Conservation (phyloP, 1,284 basidiomycete species). For the Cryptococcus deneoformans region DNA sequence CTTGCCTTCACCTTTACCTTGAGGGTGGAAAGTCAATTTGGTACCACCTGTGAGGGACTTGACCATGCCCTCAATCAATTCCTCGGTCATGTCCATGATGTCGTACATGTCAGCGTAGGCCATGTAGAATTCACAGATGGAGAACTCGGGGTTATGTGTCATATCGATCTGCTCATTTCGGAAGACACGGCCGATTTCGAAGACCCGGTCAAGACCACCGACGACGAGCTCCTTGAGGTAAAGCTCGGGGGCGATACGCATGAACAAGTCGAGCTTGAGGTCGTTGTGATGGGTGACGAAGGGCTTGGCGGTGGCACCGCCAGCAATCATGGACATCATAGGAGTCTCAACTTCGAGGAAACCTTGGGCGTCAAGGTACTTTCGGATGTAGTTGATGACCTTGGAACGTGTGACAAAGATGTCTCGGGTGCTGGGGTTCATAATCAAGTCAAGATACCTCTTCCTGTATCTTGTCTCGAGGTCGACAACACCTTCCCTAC, state of each 20-base stretch:
- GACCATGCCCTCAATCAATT: slow-evolving; percentile 87
- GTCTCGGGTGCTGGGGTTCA: slow-evolving; percentile 86
- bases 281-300: slow-evolving; percentile 99
- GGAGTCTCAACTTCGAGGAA: slow-evolving; percentile 99
- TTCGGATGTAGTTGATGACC: slow-evolving; percentile 87
- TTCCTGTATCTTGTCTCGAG: slow-evolving; percentile 97
- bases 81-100: slow-evolving; percentile 96
- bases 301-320: slow-evolving; percentile 97
- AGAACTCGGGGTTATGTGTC: slow-evolving; percentile 97
- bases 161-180: slow-evolving; percentile 98
- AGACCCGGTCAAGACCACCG: slow-evolving; percentile 95
- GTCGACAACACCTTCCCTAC: slow-evolving; percentile 81
- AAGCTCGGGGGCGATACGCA: slow-evolving; percentile 95
- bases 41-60: slow-evolving; percentile 78
- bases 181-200: slow-evolving; percentile 98
- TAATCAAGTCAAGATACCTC: slow-evolving; percentile 97
- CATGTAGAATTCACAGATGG: slow-evolving; percentile 99
- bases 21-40: slow-evolving; percentile 85
- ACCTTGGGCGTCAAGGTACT: slow-evolving; percentile 85
- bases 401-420: slow-evolving; percentile 87
- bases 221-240: slow-evolving; percentile 98
- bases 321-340: slow-evolving; percentile 96
- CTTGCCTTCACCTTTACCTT: slow-evolving; percentile 72
- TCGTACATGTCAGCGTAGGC: slow-evolving; percentile 99
- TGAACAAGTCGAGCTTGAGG: slow-evolving; percentile 94